Conservation (phyloP, 345 rosid species). For the Populus tremula region DNA sequence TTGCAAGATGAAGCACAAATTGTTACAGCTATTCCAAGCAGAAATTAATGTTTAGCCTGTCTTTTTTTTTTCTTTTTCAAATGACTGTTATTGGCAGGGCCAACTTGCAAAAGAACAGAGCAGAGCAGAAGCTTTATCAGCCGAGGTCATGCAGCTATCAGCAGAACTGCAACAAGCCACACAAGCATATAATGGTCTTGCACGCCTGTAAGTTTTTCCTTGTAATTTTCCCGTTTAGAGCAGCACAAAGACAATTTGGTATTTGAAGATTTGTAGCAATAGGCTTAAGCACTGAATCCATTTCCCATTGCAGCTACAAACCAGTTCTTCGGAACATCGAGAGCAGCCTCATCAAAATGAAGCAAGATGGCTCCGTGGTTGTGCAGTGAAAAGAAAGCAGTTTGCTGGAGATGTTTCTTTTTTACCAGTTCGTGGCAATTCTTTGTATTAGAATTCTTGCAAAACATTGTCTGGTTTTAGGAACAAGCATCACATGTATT, state of each 20-base stretch:
- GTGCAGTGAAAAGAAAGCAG: conserved; percentile 31
- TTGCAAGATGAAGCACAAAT: conserved; percentile 4
- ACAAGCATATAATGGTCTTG: conserved; percentile 70
- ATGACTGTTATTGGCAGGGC: conserved; percentile 31
- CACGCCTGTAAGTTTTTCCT: conserved; percentile 56
- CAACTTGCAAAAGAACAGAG: conserved; percentile 80
- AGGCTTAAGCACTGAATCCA: background rate
- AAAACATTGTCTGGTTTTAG: background rate
- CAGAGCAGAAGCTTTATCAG: conserved; percentile 76
- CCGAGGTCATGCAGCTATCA: conserved; percentile 80
- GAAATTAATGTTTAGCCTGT: background rate
- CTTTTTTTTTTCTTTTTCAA: background rate
- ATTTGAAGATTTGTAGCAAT: background rate
- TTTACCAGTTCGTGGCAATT: too few species aligned
- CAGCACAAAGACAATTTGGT: background rate
- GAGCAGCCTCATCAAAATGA: conserved; percentile 76
- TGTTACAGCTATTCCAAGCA: background rate
- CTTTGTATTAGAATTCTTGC: background rate
- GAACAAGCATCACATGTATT: background rate
- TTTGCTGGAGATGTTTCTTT: background rate
- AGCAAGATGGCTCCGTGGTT: conserved; percentile 64
- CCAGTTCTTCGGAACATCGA: conserved; percentile 85
- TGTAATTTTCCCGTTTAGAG: background rate
- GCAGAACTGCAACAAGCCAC: conserved; percentile 72
- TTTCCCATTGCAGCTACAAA: conserved; percentile 58